A percentile compares a stretch with the other conserved stretches of the same genome.
Evolutionary conservation across 257 asterid genomes (phyloP).

Genomic region (Gynochthodes officinalis): DNA sequence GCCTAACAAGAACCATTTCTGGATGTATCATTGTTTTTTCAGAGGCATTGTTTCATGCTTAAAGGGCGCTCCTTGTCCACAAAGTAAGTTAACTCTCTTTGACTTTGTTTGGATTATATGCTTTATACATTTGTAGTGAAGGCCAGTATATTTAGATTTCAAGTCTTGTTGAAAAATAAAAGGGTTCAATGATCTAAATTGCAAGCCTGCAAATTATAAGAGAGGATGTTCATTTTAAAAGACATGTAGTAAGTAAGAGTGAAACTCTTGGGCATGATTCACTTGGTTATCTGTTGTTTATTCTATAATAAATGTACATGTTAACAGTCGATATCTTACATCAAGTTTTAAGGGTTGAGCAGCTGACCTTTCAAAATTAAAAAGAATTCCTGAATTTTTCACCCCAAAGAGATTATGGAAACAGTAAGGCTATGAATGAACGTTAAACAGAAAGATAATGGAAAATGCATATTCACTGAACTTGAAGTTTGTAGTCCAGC

Average conservation of each 20-base stretch:
- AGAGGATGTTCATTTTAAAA: background rate
- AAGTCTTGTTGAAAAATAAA: background rate
- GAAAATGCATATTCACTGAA: too few species aligned
- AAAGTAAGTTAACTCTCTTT: constrained; percentile 37
- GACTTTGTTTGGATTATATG: background rate
- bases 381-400: background rate
- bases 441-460: background rate
- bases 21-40: constrained; percentile 21
- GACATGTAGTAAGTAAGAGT: background rate
- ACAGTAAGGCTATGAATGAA: background rate
- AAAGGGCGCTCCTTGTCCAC: constrained; percentile 29
- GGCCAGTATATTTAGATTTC: background rate
- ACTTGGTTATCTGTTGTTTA: too few species aligned
- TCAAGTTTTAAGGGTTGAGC: background rate
- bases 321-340: background rate
- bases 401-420: background rate
- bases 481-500: background rate
- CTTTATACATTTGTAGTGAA: background rate
- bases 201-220: background rate
- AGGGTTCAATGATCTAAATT: background rate
- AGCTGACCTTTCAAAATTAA: background rate
- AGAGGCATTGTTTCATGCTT: constrained; percentile 56
- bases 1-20: constrained; percentile 13
- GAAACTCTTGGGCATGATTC: background rate
- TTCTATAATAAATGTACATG: background rate